These are phyloP conservation scores for Acacia melanoxylon DNA, from an alignment of 306 rosid genomes.

Conservation along the genomic window DNA sequence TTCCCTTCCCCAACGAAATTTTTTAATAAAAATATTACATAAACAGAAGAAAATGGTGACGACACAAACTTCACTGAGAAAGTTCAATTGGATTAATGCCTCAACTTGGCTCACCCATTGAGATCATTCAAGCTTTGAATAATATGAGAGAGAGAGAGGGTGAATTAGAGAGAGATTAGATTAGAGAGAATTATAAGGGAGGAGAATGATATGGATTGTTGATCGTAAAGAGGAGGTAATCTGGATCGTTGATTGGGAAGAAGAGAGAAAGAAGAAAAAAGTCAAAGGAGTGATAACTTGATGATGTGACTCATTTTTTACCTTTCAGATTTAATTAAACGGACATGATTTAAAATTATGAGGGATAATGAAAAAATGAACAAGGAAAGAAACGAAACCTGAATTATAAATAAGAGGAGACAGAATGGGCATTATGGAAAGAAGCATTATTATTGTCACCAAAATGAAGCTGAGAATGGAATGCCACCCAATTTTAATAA, in stretches of 20 bases:
- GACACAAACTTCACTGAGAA: conserved; percentile 6
- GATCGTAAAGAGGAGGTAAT: too few species aligned
- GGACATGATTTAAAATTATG: too few species aligned
- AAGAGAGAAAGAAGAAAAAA: too few species aligned
- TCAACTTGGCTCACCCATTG: conserved; percentile 15
- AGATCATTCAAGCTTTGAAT: conserved; percentile 37
- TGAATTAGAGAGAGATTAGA: neutral
- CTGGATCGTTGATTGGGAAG: too few species aligned
- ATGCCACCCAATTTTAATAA: conserved; percentile 6
- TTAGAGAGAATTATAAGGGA: too few species aligned
- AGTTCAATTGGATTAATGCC: conserved; percentile 15
- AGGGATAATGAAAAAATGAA: too few species aligned
- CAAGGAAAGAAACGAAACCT: too few species aligned
- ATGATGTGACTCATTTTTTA: too few species aligned
- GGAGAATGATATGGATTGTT: too few species aligned
- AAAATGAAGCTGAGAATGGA: conserved; percentile 8
- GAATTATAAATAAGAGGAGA: neutral
- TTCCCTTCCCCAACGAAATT: neutral
- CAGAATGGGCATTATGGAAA: conserved; percentile 27
- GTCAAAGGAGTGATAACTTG: too few species aligned
- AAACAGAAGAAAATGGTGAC: conserved; percentile 2
- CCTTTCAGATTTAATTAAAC: too few species aligned
- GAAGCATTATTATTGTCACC: conserved; percentile 2
- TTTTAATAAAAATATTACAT: neutral
- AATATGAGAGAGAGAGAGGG: neutral